Evolutionary conservation across 1,284 basidiomycete genomes (phyloP), one percentile per base, ranked within the genome.

Genomic region (Schizophyllum amplum): DNA sequence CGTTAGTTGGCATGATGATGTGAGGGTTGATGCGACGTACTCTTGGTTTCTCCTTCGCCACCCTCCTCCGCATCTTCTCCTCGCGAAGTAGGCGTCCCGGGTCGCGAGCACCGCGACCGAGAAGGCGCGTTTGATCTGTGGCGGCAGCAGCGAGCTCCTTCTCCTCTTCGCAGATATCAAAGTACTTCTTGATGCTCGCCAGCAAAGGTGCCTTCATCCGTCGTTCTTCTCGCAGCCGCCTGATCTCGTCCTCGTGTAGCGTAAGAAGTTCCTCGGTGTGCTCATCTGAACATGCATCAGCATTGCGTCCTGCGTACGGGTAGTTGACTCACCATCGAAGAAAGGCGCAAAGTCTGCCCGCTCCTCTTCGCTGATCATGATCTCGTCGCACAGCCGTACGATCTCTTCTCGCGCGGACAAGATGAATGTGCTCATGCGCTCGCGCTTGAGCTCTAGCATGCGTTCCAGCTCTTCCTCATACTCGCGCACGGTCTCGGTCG

Each of bases 1-100:
- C 24, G 48, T 51, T 25, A 58, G 53, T 26, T 60, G n/a, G 23
- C 51, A 6, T 55, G 25, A n/a, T 27, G 27, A 23, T 47, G 23
- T 4, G 54, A 33, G 24, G 57, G 54, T 47, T 42, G 51, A 7
- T 11, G 42, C 55, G n/a, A 68, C 86, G 60, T 66, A 96, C 94
- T 67, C 90, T 84, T 23, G 96, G 96, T 70, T 98, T 98, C 72
- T 97, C 88, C 68, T 92, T 90, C 61, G 82, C 82, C n/a, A 99
- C 93, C 11, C 95, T 78, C 72, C 98, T 99, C 55, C 96, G 81
- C 87, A 97, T 94, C 80, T 97, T 98, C 75, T 98, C 96, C 72
- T 99, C 96, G 52, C 92, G 79, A 52, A 99, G 73, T 52, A 99
- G 71, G 60, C 82, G 77, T 54, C 82, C 90, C 57, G 81, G 91